A percentile compares a stretch with the other conserved stretches of the same genome.
phyloP scores from a whole-genome alignment of 2,329 filamentous ascomycete genomes.

The Diplodia mutila region DNA sequence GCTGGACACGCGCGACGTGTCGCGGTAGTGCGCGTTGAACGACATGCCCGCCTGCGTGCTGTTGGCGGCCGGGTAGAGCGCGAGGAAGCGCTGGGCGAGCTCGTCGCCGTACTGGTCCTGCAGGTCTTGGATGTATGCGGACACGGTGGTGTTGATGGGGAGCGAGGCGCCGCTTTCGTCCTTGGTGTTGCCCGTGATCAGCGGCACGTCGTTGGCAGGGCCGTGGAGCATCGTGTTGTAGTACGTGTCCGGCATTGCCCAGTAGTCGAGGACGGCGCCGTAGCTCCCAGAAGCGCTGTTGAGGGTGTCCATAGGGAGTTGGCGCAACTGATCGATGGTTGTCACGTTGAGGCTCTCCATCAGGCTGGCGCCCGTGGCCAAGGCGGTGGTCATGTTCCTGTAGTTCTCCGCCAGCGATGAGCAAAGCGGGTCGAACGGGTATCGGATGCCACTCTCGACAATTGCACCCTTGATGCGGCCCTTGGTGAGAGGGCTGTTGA shows the following conservation, averaged over 20 bases:
- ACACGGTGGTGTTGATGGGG: conserved; percentile 53
- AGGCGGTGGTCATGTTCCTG: conserved; percentile 29
- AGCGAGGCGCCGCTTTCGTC: conserved; percentile 66
- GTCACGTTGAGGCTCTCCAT: conserved; percentile 36
- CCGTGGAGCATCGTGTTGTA: conserved; percentile 33
- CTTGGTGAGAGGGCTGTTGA: conserved; percentile 48
- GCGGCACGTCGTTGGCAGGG: conserved; percentile 54
- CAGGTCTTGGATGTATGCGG: conserved; percentile 52
- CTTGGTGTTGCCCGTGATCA: conserved; percentile 66
- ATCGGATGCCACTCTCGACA: conserved; percentile 44
- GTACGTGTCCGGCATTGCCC: conserved; percentile 34
- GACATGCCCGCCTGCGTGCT: conserved; percentile 36
- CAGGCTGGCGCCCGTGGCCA: conserved; percentile 36
- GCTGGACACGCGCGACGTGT: conserved; percentile 36
- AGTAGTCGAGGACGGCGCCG: conserved; percentile 30
- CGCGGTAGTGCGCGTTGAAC: conserved; percentile 37
- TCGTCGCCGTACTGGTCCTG: conserved; percentile 28
- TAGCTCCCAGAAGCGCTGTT: not conserved
- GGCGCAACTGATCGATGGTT: conserved; percentile 1
- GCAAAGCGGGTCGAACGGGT: conserved; percentile 37
- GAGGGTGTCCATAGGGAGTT: not conserved
- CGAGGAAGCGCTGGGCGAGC: conserved; percentile 36
- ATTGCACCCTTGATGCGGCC: conserved; percentile 46
- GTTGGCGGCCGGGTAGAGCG: conserved; percentile 39
- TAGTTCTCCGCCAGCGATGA: conserved; percentile 8